Evolutionary conservation across 192 early-diverging fungal genomes (phyloP), one percentile per base, ranked within the genome.

Genomic region (Umbelopsis vinacea): DNA sequence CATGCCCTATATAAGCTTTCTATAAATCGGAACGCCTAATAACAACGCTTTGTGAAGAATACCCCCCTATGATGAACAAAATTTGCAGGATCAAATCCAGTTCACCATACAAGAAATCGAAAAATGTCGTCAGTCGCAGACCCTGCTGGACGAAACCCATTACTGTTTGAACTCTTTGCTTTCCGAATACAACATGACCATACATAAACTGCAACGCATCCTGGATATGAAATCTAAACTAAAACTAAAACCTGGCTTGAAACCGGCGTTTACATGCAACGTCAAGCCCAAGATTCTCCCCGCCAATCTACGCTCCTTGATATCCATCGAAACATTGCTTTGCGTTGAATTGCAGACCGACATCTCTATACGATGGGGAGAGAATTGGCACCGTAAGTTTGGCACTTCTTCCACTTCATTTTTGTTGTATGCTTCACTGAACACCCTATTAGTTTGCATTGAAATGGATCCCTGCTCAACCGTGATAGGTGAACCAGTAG

Each of bases 161-260:
- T 0, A 19, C 0, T 35, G 38, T 19, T 37, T 37, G 4, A 63
- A 63, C 29, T 37, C 8, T 0, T 29, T 37, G 57, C 29, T 63
- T 29, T 19, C 33, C 0, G 57, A 63, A 37, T 63, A 63, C 57
- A 63, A 63, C 33, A 29, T 35, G 29, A 63, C 57, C 17, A 63
- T 63, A 37, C 33, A 63, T 29, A 63, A 63, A 19, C 26, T 63
- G 2, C 57, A 63, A 35, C 57, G 57, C 23, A 37, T 63, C 6
- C 19, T n/a, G 7, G 19, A 37, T 12, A 26, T 37, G 7, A 33
- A 29, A 37, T 6, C 33, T 5, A 35, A 63, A 14, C 9, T 5
- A 2, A 55, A 55, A 21, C 24, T 22, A 5, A 37, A 19, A 35
- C 1, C 2, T 37, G 33, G 19, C 17, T 10, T 2, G 7, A 17